Percentiles rank a stretch among this genome's conserved stretches.
Evolutionary conservation across 2,329 filamentous ascomycete genomes (phyloP).

Genomic region (Phialocephala sp.): DNA sequence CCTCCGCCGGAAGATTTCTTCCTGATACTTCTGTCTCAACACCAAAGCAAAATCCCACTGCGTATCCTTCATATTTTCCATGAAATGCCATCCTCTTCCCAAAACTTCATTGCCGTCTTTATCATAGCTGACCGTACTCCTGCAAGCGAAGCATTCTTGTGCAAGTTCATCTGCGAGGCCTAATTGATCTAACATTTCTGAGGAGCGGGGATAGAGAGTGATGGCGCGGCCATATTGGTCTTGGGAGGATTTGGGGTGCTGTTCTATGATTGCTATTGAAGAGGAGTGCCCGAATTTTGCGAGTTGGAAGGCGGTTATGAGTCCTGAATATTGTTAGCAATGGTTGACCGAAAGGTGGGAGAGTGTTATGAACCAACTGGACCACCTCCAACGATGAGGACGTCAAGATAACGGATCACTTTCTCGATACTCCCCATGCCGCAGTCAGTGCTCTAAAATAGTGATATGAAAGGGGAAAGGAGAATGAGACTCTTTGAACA

Average conservation of each 20-base stretch:
- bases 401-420: conserved; percentile 39
- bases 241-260: conserved; percentile 53
- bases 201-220: conserved; percentile 57
- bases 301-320: conserved; percentile 53
- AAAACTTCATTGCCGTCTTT: conserved; percentile 50
- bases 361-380: conserved; percentile 47
- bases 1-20: conserved; percentile 56
- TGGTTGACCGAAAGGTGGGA: conserved; percentile 2
- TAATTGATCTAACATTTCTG: conserved; percentile 59
- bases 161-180: conserved; percentile 54
- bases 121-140: conserved; percentile 56
- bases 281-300: conserved; percentile 45
- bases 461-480: neutral
- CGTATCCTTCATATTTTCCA: conserved; percentile 59
- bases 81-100: conserved; percentile 56
- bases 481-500: neutral
- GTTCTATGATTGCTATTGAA: conserved; percentile 54
- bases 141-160: conserved; percentile 58
- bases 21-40: conserved; percentile 60
- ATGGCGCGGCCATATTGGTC: conserved; percentile 60
- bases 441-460: neutral
- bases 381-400: conserved; percentile 51
- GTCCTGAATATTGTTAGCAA: conserved; percentile 28
- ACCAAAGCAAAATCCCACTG: conserved; percentile 59
- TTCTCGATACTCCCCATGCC: conserved; percentile 33